Percentiles rank a stretch among this genome's conserved stretches.
phyloP scores from a whole-genome alignment of 2,329 filamentous ascomycete species.

The Alternaria sp. region DNA sequence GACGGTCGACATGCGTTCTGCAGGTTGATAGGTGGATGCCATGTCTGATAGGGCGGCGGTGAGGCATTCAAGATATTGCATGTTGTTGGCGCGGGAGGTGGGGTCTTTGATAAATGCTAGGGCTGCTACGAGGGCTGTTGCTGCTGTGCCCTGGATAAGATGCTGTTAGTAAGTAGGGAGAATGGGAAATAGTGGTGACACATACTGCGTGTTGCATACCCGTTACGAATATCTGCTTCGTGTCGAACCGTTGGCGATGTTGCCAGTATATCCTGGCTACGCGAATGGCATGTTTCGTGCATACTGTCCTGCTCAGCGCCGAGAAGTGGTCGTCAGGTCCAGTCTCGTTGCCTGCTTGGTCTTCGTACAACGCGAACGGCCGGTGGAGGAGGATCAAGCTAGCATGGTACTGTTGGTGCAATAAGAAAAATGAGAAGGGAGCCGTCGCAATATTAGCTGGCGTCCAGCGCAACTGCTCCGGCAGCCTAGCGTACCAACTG shows the following conservation, averaged over 20 bases:
- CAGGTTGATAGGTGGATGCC: constrained; percentile 62
- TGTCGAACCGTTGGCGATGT: constrained; percentile 62
- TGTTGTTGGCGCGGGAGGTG: constrained; percentile 51
- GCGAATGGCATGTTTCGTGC: constrained; percentile 63
- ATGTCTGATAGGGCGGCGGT: constrained; percentile 62
- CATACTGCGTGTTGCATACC: constrained; percentile 61
- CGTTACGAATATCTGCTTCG: constrained; percentile 60
- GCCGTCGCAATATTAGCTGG: constrained; percentile 47
- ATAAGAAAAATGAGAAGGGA: constrained; percentile 58
- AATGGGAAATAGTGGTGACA: background rate
- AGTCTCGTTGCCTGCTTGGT: constrained; percentile 46
- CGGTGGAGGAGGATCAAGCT: constrained; percentile 63
- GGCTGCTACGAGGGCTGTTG: constrained; percentile 63
- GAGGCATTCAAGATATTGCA: constrained; percentile 63
- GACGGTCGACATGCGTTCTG: constrained; percentile 62
- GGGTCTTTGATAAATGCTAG: constrained; percentile 51
- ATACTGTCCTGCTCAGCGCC: constrained; percentile 61
- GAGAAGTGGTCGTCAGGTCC: constrained; percentile 55
- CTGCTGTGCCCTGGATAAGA: constrained; percentile 58
- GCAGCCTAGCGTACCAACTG: constrained; percentile 63
- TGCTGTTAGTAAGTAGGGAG: background rate
- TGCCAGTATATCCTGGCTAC: constrained; percentile 65
- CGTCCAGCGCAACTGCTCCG: constrained; percentile 54
- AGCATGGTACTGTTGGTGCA: constrained; percentile 65
- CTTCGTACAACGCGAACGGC: constrained; percentile 62